Percentiles rank a stretch among this genome's conserved stretches.
These are phyloP conservation scores for Excoecaria agallocha DNA, from an alignment of 345 rosid species.

Conservation along the genomic window DNA sequence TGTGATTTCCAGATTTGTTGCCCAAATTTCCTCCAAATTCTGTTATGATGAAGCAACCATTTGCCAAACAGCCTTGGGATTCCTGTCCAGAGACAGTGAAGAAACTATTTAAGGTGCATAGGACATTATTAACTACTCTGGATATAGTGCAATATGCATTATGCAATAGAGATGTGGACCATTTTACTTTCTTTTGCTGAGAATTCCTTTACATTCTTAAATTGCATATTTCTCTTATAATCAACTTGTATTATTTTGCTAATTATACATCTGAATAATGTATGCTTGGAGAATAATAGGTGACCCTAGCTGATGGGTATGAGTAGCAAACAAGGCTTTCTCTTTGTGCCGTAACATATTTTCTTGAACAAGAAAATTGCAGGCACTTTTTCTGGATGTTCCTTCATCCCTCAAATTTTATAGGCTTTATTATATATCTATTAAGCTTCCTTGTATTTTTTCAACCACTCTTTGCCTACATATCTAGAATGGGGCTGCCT, in stretches of 20 bases:
- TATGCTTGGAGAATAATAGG: conserved; percentile 4
- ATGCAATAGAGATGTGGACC: background rate
- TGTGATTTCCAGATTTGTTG: conserved; percentile 61
- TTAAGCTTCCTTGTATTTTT: background rate
- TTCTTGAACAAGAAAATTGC: background rate
- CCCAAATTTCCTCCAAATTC: conserved; percentile 84
- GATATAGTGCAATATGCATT: conserved; percentile 5
- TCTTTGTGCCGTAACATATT: background rate
- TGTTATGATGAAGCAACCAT: conserved; percentile 82
- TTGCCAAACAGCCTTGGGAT: conserved; percentile 74
- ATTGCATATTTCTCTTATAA: background rate
- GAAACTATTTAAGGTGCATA: conserved; percentile 85
- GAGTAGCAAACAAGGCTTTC: no score
- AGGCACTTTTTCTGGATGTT: no score
- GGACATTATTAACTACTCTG: conserved; percentile 12
- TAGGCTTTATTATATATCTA: background rate
- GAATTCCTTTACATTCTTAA: background rate
- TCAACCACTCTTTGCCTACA: no score
- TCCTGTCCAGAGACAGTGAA: conserved; percentile 73
- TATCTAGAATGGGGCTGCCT: background rate
- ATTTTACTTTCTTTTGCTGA: background rate
- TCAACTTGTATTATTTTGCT: background rate
- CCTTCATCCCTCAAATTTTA: background rate
- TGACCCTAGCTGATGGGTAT: no score
- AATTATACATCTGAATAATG: background rate